phyloP scores from a whole-genome alignment of 2,329 filamentous ascomycete species.

The Verticillium albo-atrum region DNA sequence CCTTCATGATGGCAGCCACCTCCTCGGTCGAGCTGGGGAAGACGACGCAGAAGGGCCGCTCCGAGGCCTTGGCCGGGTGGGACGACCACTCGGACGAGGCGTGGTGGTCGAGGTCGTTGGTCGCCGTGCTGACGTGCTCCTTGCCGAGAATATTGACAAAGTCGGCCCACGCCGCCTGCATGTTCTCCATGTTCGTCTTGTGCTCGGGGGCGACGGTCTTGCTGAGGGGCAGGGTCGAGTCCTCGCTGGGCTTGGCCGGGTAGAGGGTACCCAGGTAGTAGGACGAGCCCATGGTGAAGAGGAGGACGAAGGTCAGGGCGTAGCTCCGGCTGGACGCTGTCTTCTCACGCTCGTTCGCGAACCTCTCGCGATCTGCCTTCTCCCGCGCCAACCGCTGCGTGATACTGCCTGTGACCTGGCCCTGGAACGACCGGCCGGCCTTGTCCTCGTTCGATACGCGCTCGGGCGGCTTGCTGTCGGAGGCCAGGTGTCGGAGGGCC shows the following conservation, averaged over 20 bases:
- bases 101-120: slow-evolving; percentile 51
- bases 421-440: slow-evolving; percentile 44
- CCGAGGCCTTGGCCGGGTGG: slow-evolving; percentile 42
- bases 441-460: slow-evolving; percentile 27
- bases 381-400: slow-evolving; percentile 50
- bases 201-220: slow-evolving; percentile 47
- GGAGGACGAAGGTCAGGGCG: slow-evolving; percentile 51
- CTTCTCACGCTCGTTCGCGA: slow-evolving; percentile 32
- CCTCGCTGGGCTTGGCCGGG: slow-evolving; percentile 43
- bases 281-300: slow-evolving; percentile 45
- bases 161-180: slow-evolving; percentile 67
- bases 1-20: slow-evolving; percentile 81
- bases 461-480: slow-evolving; percentile 16
- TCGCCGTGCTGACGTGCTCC: slow-evolving; percentile 59
- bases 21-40: slow-evolving; percentile 76
- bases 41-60: slow-evolving; percentile 65
- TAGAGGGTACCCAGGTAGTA: slow-evolving; percentile 58
- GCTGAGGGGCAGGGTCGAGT: slow-evolving; percentile 56
- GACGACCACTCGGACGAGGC: slow-evolving; percentile 60
- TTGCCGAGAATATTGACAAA: slow-evolving; percentile 60
- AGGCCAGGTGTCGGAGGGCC: slow-evolving; percentile 15
- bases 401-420: slow-evolving; percentile 57
- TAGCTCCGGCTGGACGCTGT: slow-evolving; percentile 36
- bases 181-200: slow-evolving; percentile 56
- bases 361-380: slow-evolving; percentile 47